Evolutionary conservation across 176 grass and related monocot genomes (phyloP), one percentile per base, ranked within the genome.

Genomic region (Eleusine indica): DNA sequence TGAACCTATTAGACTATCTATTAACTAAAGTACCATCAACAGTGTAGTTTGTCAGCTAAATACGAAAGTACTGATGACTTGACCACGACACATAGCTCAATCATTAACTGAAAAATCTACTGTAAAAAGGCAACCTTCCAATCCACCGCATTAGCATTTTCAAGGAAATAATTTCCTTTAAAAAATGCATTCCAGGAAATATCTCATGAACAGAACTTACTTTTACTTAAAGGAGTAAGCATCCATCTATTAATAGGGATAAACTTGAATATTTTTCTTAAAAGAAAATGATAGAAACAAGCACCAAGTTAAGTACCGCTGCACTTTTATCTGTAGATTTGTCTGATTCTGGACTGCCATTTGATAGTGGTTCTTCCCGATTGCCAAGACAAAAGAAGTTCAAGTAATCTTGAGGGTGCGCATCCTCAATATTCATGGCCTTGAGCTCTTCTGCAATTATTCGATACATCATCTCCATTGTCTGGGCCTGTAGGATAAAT

Each of bases 301-400:
- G 66, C 9, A 9, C n/a, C 72, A 58, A 3, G 60, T 68, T 72
- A 86, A 91, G 66, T 96, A 99, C 96, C 87, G 21, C 87, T 61
- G 93, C 58, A 85, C 83, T 93, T 71, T 82, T 93, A 51, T 89
- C 88, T 52, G 91, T 64, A 84, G 89, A 89, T 69, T 93, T 89
- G 19, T 94, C 86, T 72, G 75, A 80, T 9, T 83, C 86, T 2
- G 58, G 71, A 25, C 83, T 88, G 14, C 43, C 38, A 61, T 92
- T 74, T n/a, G 83, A 78, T 1, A 81, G 44, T 63, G 74, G 25
- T 86, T 88, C 81, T 92, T 98, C 96, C 75, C 93, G 80, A 52
- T 93, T 95, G 47, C 96, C 96, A 32, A 98, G 91, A 77, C 93
- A 98, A 86, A 87, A 98, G 74, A 98, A 98, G 88, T 98, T 99